Evolutionary conservation across 148 eudicot genomes (phyloP), one percentile per base, ranked within the genome.

Genomic region (Heliosperma pusillum): DNA sequence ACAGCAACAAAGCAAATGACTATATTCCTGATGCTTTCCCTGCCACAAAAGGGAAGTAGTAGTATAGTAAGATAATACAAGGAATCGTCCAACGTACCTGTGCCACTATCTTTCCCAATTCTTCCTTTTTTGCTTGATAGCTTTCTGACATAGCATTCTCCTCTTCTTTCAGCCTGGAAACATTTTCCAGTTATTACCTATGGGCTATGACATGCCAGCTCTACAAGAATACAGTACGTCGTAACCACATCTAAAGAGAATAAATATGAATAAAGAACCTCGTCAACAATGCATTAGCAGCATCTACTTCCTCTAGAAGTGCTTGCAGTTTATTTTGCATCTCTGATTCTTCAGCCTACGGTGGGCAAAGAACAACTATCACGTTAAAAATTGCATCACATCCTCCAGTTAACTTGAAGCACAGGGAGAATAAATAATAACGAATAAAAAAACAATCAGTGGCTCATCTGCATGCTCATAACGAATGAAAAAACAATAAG

Each of bases 281-380:
- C 74, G 68, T 72, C 77, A 75, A 59, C 71, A 77, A 55, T 44
- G 73, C 77, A 80, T 81, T 70, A 72, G 86, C 86, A 33, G 73
- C 77, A 67, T 88, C 76, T 10, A 87, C 77, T 71, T 90, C 89
- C 72, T 81, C 83, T 73, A 86, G 86, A 71, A 95, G 90, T 72
- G 75, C 86, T 86, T 83, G 86, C 45, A 92, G 80, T 61, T 77
- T 88, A 76, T 83, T 88, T 81, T 88, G 85, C 86, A 90, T 86
- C 82, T 89, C 92, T 76, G 66, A 80, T 79, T 90, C 97, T 90
- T 95, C 97, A 11, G 87, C 99, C 99, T 95, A 80, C 68, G 72
- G 44, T 27, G 74, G 74, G 22, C 52, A 27, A 66, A 27, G 44
- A 56, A 66, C 16, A 36, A 66, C 20, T 24, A 57, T 17, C 45